These are phyloP conservation scores for Penicillium sclerotigenum DNA, from an alignment of 2,329 filamentous ascomycete species.

Conservation along the genomic window DNA sequence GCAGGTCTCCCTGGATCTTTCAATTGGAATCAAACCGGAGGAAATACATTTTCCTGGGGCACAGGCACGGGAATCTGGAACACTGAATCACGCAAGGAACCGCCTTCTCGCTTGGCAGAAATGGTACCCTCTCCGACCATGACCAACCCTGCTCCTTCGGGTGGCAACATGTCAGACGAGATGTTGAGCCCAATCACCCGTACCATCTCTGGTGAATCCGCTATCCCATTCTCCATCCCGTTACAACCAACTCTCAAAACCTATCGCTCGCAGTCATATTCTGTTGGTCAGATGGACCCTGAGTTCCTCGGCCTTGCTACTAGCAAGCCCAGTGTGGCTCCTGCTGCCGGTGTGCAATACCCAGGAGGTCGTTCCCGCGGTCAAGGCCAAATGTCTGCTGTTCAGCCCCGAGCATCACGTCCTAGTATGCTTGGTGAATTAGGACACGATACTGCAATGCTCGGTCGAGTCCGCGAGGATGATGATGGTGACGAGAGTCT, in stretches of 20 bases:
- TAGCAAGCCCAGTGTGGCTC: constrained; percentile 29
- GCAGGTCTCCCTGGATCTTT: constrained; percentile 40
- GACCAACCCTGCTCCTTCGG: constrained; percentile 48
- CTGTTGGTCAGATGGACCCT: constrained; percentile 81
- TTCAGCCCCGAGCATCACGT: constrained; percentile 76
- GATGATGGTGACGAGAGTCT: constrained; percentile 46
- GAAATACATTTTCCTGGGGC: constrained; percentile 64
- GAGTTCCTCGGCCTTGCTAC: constrained; percentile 48
- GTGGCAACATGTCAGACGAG: constrained; percentile 50
- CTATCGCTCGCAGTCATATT: constrained; percentile 94
- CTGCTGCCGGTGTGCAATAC: constrained; percentile 22
- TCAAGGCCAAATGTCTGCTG: constrained; percentile 57
- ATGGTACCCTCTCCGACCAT: constrained; percentile 74
- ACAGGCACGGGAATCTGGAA: constrained; percentile 80
- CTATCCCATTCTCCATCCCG: constrained; percentile 80
- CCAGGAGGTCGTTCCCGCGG: constrained; percentile 36
- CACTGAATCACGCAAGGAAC: constrained; percentile 68
- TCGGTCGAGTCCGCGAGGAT: constrained; percentile 49
- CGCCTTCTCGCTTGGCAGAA: constrained; percentile 69
- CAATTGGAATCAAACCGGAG: constrained; percentile 47
- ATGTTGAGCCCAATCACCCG: constrained; percentile 50
- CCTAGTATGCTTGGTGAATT: constrained; percentile 48
- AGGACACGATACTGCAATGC: constrained; percentile 45
- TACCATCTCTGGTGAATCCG: constrained; percentile 50
- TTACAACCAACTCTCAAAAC: constrained; percentile 88